Conservation (phyloP, 2,329 filamentous ascomycete species). For the Trichoderma arundinaceum region DNA sequence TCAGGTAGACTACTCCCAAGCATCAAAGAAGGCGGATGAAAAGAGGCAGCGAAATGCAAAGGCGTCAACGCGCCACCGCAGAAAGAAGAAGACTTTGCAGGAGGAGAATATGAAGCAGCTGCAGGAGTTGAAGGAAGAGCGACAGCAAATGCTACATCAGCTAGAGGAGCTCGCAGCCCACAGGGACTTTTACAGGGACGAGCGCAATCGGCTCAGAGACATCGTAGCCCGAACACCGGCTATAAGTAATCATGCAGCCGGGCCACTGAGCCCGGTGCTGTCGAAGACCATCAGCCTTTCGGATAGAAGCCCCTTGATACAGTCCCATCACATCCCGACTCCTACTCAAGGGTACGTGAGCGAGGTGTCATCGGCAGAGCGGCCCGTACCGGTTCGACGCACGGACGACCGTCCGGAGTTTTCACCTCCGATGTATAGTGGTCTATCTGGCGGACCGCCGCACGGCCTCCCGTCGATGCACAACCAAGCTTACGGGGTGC, state of each 20-base stretch:
- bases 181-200: conserved; percentile 73
- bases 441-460: conserved; percentile 44
- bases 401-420: conserved; percentile 56
- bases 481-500: conserved; percentile 45
- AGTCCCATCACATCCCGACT: conserved; percentile 38
- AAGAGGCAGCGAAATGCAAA: conserved; percentile 85
- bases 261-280: conserved; percentile 57
- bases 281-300: conserved; percentile 45
- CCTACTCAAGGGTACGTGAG: conserved; percentile 46
- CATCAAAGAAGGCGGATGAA: conserved; percentile 81
- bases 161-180: conserved; percentile 64
- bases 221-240: conserved; percentile 65
- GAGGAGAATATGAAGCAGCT: conserved; percentile 73
- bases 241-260: conserved; percentile 58
- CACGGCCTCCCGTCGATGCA: conserved; percentile 51
- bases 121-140: conserved; percentile 69
- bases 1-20: conserved; percentile 79
- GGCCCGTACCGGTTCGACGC: conserved; percentile 53
- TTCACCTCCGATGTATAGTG: conserved; percentile 48
- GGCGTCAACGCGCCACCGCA: conserved; percentile 81
- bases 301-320: conserved; percentile 46
- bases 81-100: conserved; percentile 82
- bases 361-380: conserved; percentile 53
- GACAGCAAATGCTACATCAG: conserved; percentile 66
- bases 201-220: conserved; percentile 74